A percentile compares a stretch with the other conserved stretches of the same genome.
These are phyloP conservation scores for Fragilaria crotonensis DNA, from an alignment of 108 stramenopile species.

Conservation along the genomic window DNA sequence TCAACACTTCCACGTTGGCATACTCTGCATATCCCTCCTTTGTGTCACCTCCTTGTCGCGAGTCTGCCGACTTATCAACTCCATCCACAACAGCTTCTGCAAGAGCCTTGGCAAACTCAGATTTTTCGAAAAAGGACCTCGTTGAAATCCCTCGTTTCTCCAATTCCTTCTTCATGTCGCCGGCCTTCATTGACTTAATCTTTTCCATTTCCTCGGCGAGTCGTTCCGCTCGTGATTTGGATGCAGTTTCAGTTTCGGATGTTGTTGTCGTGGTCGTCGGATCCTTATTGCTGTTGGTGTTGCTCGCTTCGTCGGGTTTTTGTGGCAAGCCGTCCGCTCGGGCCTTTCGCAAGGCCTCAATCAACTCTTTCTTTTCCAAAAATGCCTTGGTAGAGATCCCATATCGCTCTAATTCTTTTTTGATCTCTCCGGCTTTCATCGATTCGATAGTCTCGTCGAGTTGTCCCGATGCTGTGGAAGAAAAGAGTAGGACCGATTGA, in stretches of 20 bases:
- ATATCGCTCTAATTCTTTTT: slow-evolving; percentile 69
- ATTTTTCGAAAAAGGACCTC: slow-evolving; percentile 52
- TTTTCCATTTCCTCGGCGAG: slow-evolving; percentile 57
- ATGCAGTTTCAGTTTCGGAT: slow-evolving; percentile 1
- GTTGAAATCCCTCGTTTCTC: slow-evolving; percentile 52
- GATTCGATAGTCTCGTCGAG: slow-evolving; percentile 5
- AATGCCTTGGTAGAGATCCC: slow-evolving; percentile 64
- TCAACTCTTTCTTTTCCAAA: slow-evolving; percentile 69
- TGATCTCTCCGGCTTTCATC: slow-evolving; percentile 69
- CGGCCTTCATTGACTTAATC: slow-evolving; percentile 47
- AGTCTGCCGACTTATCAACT: slow-evolving; percentile 4
- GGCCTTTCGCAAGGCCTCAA: slow-evolving; percentile 55
- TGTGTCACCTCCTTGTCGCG: slow-evolving; percentile 21
- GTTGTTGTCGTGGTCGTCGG: slow-evolving; percentile 4
- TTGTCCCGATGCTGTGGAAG: no score
- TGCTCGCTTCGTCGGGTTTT: slow-evolving; percentile 6
- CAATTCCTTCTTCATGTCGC: slow-evolving; percentile 50
- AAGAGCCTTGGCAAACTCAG: slow-evolving; percentile 47
- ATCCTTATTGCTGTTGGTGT: neutral
- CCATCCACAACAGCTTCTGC: slow-evolving; percentile 53
- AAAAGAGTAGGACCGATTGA: no score
- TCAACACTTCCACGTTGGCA: slow-evolving; percentile 76
- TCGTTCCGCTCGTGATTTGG: slow-evolving; percentile 33
- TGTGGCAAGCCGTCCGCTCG: slow-evolving; percentile 57
- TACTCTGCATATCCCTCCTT: slow-evolving; percentile 60